Evolutionary conservation across 345 rosid genomes (phyloP).

Genomic region (Camelina hispida): DNA sequence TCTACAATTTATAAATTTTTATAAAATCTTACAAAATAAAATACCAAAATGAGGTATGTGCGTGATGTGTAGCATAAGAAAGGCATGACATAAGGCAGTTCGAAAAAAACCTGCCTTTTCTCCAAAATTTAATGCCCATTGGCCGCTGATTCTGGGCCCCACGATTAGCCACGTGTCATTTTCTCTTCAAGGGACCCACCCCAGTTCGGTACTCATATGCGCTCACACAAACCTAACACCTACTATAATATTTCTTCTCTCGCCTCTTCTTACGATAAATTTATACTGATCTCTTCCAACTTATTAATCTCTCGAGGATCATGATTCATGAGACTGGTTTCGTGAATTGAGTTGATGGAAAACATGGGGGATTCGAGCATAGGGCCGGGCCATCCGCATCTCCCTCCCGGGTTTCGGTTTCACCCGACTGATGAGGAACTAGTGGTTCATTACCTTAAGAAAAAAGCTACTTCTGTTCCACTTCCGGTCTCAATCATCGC

Average conservation of each 20-base stretch:
- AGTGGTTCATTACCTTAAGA: conserved; percentile 71
- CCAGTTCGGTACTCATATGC: conserved; percentile 44
- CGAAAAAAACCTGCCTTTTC: conserved; percentile 48
- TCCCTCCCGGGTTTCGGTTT: conserved; percentile 64
- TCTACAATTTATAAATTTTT: not conserved
- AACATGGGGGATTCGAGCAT: conserved; percentile 42
- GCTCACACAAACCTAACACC: conserved; percentile 40
- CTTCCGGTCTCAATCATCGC: conserved; percentile 75
- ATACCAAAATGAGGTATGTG: conserved; percentile 42
- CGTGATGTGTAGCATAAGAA: conserved; percentile 52
- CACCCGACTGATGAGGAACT: conserved; percentile 80
- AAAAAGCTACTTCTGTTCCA: conserved; percentile 64
- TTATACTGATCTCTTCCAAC: not conserved
- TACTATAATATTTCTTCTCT: too few species aligned
- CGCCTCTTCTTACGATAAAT: too few species aligned
- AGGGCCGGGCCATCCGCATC: conserved; percentile 46
- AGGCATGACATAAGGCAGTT: conserved; percentile 60
- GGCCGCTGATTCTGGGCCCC: conserved; percentile 49
- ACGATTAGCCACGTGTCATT: conserved; percentile 47
- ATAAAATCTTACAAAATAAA: conserved; percentile 12
- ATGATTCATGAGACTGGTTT: conserved; percentile 15
- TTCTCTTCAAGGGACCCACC: conserved; percentile 16
- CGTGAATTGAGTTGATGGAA: conserved; percentile 25
- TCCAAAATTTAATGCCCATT: conserved; percentile 43
- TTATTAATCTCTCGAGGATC: not conserved